phyloP scores from a whole-genome alignment of 202 grass and related monocot species.

The Dendrocalamus latiflorus region DNA sequence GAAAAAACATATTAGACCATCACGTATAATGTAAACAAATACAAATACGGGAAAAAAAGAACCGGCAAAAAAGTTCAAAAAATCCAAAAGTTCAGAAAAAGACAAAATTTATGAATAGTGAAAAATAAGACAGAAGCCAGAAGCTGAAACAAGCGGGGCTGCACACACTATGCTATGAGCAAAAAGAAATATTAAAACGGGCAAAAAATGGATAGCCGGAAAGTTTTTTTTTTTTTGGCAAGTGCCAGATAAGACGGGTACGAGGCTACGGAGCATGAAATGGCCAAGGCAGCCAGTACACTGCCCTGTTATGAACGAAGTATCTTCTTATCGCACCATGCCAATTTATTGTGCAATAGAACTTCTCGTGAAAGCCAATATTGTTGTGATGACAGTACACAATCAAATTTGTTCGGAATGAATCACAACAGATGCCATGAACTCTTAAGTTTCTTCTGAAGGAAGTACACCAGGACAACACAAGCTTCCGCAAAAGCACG shows the following conservation, averaged over 20 bases:
- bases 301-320: not conserved
- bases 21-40: too few species aligned
- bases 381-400: not conserved
- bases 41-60: too few species aligned
- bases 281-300: not conserved
- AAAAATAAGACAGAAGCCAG: too few species aligned
- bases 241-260: not conserved
- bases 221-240: too few species aligned
- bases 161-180: not conserved
- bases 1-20: too few species aligned
- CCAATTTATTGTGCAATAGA: not conserved
- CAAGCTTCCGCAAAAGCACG: constrained; percentile 63
- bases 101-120: too few species aligned
- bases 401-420: not conserved
- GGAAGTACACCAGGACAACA: constrained; percentile 62
- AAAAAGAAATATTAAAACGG: not conserved
- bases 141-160: too few species aligned
- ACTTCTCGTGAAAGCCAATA: not conserved
- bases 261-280: not conserved
- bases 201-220: not conserved
- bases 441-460: constrained; percentile 70
- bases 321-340: not conserved
- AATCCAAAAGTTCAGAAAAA: too few species aligned
- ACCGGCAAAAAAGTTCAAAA: too few species aligned
- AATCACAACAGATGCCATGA: not conserved